A percentile compares a stretch with the other conserved stretches of the same genome.
phyloP scores from a whole-genome alignment of 2,329 filamentous ascomycete genomes.

The Cryphonectria nitschkei region DNA sequence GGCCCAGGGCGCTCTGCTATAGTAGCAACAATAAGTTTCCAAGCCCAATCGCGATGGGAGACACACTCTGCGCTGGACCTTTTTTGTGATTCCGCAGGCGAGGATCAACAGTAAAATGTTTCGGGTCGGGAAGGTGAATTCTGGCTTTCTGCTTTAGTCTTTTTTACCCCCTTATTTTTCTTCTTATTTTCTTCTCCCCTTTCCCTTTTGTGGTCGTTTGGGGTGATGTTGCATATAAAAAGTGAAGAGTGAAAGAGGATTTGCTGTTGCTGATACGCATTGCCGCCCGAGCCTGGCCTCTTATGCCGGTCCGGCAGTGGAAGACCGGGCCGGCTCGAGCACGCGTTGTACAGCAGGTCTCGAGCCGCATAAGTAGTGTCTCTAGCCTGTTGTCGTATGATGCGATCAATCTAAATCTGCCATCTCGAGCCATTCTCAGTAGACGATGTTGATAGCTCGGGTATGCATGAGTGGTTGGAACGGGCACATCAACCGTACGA shows the following conservation, averaged over 20 bases:
- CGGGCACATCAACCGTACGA: background rate
- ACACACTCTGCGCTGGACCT: background rate
- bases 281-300: conserved; percentile 1
- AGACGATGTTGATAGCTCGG: background rate
- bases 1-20: background rate
- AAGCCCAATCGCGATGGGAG: background rate
- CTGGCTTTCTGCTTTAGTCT: background rate
- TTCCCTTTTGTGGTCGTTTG: background rate
- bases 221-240: background rate
- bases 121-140: background rate
- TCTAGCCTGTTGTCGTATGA: conserved; percentile 6
- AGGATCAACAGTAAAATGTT: background rate
- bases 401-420: background rate
- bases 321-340: conserved; percentile 2
- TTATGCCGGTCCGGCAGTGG: conserved; percentile 10
- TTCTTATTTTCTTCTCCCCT: background rate
- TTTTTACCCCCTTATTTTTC: background rate
- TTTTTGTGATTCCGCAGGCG: background rate
- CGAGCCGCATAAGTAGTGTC: background rate
- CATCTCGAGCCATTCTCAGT: background rate
- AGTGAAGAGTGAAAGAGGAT: background rate
- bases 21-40: background rate
- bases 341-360: background rate
- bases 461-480: background rate
- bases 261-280: conserved; percentile 2